phyloP scores from a whole-genome alignment of 2,329 filamentous ascomycete species.

The Alternaria arbusti region DNA sequence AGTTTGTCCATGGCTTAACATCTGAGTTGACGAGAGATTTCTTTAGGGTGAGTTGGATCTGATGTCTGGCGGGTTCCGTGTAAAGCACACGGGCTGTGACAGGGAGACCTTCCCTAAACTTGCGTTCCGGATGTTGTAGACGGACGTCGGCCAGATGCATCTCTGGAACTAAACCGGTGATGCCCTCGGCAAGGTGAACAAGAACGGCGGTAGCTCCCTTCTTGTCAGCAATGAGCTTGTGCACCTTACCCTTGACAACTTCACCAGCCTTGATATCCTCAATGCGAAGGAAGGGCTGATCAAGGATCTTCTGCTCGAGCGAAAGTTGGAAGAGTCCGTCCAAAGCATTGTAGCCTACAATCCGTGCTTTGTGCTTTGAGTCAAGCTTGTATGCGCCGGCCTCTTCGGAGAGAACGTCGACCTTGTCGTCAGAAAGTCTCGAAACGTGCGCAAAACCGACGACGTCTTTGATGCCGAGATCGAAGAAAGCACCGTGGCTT shows the following conservation, averaged over 20 bases:
- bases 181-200: constrained; percentile 82
- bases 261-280: constrained; percentile 86
- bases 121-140: constrained; percentile 92
- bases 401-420: constrained; percentile 79
- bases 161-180: constrained; percentile 86
- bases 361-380: constrained; percentile 78
- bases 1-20: constrained; percentile 76
- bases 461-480: constrained; percentile 70
- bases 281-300: constrained; percentile 88
- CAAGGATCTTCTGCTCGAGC: constrained; percentile 79
- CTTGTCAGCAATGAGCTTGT: constrained; percentile 80
- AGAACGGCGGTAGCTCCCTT: constrained; percentile 82
- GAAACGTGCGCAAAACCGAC: constrained; percentile 96
- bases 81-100: constrained; percentile 88
- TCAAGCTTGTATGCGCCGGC: constrained; percentile 80
- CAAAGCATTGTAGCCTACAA: constrained; percentile 85
- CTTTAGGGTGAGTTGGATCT: constrained; percentile 88
- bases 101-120: constrained; percentile 84
- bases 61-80: constrained; percentile 74
- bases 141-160: constrained; percentile 87
- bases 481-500: constrained; percentile 80
- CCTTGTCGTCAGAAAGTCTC: constrained; percentile 84
- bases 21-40: constrained; percentile 94
- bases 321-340: constrained; percentile 88
- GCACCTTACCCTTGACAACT: constrained; percentile 80